Conservation (phyloP, 177 flowering plant species). For the Vitis hybrid region DNA sequence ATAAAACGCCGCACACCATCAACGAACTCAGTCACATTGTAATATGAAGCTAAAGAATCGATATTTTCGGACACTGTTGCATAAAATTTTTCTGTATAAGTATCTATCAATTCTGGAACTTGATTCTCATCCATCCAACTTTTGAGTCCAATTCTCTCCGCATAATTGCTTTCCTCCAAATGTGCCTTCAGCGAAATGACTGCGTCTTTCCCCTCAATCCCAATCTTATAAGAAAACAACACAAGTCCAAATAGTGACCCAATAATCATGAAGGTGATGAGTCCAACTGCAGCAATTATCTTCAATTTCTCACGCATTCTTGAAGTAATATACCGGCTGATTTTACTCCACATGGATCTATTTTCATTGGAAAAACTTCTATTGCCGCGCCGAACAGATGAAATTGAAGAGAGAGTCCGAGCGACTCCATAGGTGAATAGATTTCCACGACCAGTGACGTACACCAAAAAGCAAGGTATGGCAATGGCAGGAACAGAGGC, state of each 20-base stretch:
- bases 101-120: slow-evolving; percentile 78
- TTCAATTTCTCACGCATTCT: slow-evolving; percentile 64
- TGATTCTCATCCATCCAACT: slow-evolving; percentile 94
- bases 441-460: too few relatives aligned
- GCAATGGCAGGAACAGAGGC: slow-evolving; percentile 19
- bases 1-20: slow-evolving; percentile 74
- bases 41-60: slow-evolving; percentile 74
- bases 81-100: slow-evolving; percentile 60
- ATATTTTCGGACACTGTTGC: slow-evolving; percentile 68
- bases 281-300: slow-evolving; percentile 76
- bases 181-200: slow-evolving; percentile 75
- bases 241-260: slow-evolving; percentile 45
- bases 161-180: slow-evolving; percentile 76
- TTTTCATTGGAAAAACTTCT: slow-evolving; percentile 37
- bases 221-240: slow-evolving; percentile 73
- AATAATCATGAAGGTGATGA: slow-evolving; percentile 68
- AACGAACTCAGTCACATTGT: slow-evolving; percentile 84
- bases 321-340: slow-evolving; percentile 64
- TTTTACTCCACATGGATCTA: slow-evolving; percentile 49
- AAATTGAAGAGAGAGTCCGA: too few relatives aligned
- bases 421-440: too few relatives aligned
- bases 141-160: slow-evolving; percentile 81
- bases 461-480: too few relatives aligned
- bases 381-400: too few relatives aligned
- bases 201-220: slow-evolving; percentile 90